These are phyloP conservation scores for Lachancea thermotolerans DNA, from an alignment of 805 yeast genomes.

Conservation along the genomic window DNA sequence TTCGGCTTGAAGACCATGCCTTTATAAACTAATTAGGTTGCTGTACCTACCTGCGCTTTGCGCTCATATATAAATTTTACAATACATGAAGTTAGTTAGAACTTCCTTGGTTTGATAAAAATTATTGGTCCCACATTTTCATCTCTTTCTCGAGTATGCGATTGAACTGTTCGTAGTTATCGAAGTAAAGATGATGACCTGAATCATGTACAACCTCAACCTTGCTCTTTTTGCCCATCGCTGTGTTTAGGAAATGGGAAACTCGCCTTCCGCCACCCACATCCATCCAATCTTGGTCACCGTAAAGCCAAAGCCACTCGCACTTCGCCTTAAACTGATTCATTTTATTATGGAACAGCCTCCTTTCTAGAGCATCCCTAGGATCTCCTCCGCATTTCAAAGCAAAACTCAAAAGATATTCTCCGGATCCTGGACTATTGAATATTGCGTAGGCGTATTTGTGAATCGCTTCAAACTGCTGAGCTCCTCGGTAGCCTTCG, in stretches of 20 bases:
- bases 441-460: constrained; percentile 77
- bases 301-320: constrained; percentile 78
- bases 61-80: too few species aligned
- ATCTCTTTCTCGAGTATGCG: constrained; percentile 44
- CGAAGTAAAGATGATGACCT: constrained; percentile 76
- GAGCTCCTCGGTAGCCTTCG: constrained; percentile 20
- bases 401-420: constrained; percentile 76
- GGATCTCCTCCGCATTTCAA: constrained; percentile 91
- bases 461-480: constrained; percentile 48
- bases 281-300: constrained; percentile 72
- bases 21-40: too few species aligned
- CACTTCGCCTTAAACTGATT: constrained; percentile 44
- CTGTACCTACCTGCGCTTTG: too few species aligned
- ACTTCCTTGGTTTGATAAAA: too few species aligned
- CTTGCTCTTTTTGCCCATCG: constrained; percentile 21
- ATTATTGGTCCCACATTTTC: constrained; percentile 19
- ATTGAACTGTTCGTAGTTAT: constrained; percentile 52
- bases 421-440: constrained; percentile 86
- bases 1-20: too few species aligned
- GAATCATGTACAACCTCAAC: constrained; percentile 44
- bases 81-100: too few species aligned
- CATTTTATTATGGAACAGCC: constrained; percentile 16
- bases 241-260: constrained; percentile 19
- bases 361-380: constrained; percentile 54
- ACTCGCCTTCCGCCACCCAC: constrained; percentile 33